These are phyloP conservation scores for Aspergillus phoenicis DNA, from an alignment of 2,329 filamentous ascomycete genomes.

Conservation along the genomic window DNA sequence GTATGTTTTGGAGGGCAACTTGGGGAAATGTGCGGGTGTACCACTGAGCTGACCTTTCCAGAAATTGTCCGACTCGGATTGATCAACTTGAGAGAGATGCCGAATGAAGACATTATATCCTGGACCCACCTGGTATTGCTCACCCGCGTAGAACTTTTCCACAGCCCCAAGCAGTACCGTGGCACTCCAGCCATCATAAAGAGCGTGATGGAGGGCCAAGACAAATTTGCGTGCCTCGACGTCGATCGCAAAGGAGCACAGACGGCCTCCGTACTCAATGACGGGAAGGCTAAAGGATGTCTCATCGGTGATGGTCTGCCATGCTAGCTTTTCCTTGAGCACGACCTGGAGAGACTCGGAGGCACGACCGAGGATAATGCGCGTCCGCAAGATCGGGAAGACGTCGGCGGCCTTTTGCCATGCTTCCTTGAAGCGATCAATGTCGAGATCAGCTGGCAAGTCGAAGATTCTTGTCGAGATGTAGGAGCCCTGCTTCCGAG, in stretches of 20 bases:
- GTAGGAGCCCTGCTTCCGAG: slow-evolving; percentile 18
- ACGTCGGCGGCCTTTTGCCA: neutral
- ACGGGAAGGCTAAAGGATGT: neutral
- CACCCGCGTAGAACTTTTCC: neutral
- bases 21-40: neutral
- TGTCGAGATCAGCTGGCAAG: slow-evolving; percentile 19
- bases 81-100: neutral
- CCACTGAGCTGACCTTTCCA: neutral
- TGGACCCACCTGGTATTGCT: neutral
- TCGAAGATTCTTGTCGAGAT: neutral
- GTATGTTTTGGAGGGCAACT: neutral
- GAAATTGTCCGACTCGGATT: neutral
- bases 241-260: neutral
- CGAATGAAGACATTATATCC: neutral
- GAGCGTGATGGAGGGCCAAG: slow-evolving; percentile 22
- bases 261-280: slow-evolving; percentile 15
- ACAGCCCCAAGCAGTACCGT: neutral
- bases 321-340: neutral
- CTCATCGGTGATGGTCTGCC: slow-evolving; percentile 3
- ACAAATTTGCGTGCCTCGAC: slow-evolving; percentile 7
- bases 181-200: slow-evolving; percentile 10
- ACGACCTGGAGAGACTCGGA: slow-evolving; percentile 3
- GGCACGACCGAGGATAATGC: neutral
- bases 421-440: neutral
- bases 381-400: neutral